Conservation (phyloP, 1,284 basidiomycete species). For the Chalciporus piperatoides region DNA sequence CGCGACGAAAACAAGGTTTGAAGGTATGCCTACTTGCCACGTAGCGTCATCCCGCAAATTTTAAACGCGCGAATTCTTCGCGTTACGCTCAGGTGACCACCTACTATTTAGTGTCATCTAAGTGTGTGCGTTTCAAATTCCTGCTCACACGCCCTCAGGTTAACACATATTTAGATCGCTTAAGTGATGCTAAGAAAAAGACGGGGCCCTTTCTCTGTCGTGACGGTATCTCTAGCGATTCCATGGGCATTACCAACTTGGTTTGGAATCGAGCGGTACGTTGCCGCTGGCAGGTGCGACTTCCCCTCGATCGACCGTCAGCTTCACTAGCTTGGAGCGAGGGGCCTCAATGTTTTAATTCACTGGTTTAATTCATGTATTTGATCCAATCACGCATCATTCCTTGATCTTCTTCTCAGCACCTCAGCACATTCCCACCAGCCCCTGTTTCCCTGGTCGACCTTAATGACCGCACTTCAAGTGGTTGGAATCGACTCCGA, state of each 20-base stretch:
- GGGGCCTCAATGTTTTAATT: neutral
- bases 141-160: neutral
- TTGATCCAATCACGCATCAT: neutral
- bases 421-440: neutral
- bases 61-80: neutral
- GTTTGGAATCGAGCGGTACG: neutral
- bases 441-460: neutral
- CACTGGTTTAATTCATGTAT: neutral
- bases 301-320: neutral
- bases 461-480: no score
- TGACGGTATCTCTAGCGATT: neutral
- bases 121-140: neutral
- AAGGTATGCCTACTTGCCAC: neutral
- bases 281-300: neutral
- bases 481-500: neutral
- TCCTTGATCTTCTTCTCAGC: constrained; percentile 8
- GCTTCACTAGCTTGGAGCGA: neutral
- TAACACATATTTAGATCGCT: constrained; percentile 3
- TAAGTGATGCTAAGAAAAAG: neutral
- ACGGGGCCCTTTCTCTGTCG: neutral
- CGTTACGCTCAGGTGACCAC: neutral
- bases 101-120: neutral
- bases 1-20: neutral
- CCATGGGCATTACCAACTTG: neutral
- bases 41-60: neutral